Conservation (phyloP, 768 basidiomycete species). For the Amanita fuliginea region DNA sequence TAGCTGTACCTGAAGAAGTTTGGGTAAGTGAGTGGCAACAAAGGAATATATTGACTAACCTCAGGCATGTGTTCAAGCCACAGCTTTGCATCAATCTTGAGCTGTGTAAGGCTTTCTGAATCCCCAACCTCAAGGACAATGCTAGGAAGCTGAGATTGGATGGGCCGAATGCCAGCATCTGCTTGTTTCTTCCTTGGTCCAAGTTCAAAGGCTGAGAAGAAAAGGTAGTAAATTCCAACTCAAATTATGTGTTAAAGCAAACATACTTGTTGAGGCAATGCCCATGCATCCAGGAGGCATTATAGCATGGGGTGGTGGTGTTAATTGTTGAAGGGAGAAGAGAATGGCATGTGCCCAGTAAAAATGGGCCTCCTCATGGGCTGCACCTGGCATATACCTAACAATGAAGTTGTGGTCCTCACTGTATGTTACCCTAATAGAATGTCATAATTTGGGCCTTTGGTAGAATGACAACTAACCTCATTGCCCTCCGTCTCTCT, state of each 20-base stretch:
- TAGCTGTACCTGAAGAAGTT: slow-evolving; percentile 10
- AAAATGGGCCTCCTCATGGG: slow-evolving; percentile 7
- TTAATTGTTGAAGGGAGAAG: not conserved
- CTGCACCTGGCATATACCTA: slow-evolving; percentile 9
- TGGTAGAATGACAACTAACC: slow-evolving; percentile 7
- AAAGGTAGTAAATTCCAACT: not conserved
- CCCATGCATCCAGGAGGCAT: not conserved
- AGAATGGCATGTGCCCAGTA: not conserved
- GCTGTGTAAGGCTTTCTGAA: slow-evolving; percentile 11
- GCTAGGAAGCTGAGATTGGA: not conserved
- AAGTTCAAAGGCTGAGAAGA: slow-evolving; percentile 11
- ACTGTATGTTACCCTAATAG: slow-evolving; percentile 12
- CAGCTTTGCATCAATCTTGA: slow-evolving; percentile 11
- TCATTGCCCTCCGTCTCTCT: not conserved
- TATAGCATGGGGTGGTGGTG: not conserved
- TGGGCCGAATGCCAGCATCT: slow-evolving; percentile 7
- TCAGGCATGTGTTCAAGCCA: slow-evolving; percentile 12
- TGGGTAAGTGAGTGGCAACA: slow-evolving; percentile 4
- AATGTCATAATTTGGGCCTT: slow-evolving; percentile 8
- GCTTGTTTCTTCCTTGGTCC: slow-evolving; percentile 10
- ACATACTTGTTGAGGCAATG: not conserved
- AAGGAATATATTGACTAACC: slow-evolving; percentile 8
- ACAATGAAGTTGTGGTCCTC: slow-evolving; percentile 13
- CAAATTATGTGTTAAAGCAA: not conserved
- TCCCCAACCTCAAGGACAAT: slow-evolving; percentile 11